Conservation (phyloP, 257 asterid genomes). For the Fraxinus quadrangulata region DNA sequence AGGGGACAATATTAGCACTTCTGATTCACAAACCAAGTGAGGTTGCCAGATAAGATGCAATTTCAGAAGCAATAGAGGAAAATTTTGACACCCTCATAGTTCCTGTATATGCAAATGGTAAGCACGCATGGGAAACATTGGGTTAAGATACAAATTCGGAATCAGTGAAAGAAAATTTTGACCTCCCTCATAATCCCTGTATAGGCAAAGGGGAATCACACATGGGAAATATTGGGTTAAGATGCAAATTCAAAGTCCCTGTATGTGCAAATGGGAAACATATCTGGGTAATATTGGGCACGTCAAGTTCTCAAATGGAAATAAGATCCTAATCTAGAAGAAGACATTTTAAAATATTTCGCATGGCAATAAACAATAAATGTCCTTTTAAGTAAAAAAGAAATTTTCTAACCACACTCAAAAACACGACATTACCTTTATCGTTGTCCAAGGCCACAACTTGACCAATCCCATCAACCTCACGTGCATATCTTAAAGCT, state of each 20-base stretch:
- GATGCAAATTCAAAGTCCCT: not conserved
- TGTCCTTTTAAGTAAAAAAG: not conserved
- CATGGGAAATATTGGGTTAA: too few species aligned
- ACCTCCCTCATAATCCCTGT: not conserved
- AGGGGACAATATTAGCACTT: slow-evolving; percentile 20
- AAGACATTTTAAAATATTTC: slow-evolving; percentile 1
- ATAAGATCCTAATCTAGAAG: not conserved
- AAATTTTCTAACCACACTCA: not conserved
- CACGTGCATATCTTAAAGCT: slow-evolving; percentile 93
- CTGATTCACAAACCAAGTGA: not conserved
- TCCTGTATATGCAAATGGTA: not conserved
- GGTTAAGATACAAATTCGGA: not conserved
- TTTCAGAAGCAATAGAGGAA: not conserved
- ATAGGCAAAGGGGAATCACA: not conserved
- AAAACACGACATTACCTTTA: slow-evolving; percentile 49
- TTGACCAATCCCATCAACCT: slow-evolving; percentile 85
- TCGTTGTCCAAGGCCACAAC: slow-evolving; percentile 96
- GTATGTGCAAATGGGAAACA: not conserved
- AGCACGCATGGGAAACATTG: too few species aligned
- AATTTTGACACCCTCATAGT: not conserved
- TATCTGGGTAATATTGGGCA: not conserved
- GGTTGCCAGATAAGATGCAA: slow-evolving; percentile 3
- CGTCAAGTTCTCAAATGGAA: not conserved
- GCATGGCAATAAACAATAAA: not conserved
- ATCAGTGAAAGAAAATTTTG: not conserved